Base-by-base conservation (phyloP, 2,329 filamentous ascomycete species). In the Ceratocystis harringtonii region DNA sequence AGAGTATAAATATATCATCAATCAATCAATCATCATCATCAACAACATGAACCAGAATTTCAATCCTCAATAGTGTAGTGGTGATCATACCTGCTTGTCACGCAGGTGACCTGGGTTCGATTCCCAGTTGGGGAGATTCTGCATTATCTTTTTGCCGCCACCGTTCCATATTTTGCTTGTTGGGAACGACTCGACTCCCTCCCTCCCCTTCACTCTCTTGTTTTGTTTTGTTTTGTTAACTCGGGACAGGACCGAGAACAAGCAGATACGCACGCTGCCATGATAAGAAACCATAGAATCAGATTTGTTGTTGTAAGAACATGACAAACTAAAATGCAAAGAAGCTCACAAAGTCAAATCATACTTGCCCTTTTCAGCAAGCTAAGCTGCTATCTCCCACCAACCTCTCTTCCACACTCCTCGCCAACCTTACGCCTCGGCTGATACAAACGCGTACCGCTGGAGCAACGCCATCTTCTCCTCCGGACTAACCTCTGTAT, bases 391-490 rank as follows among this genome's bases (percentile, higher is more conserved):
- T 22, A 52, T 12, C 22, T 52, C 19, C 48, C 48, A 61, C 28
- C 28, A 41, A 61, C 60, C n/a, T 2, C 55, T 7, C 5, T 17
- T 25, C 55, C 12, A 0, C 36, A 15, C 36, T 15, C 5, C 60
- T 3, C 36, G n/a, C 19, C 52, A 28, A 28, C 45, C 25, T 30
- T 67, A 67, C 17, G 66, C 66, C 22, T 64, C 70, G 36, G 63
- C 68, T 50, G 81, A 81, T 72, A 78, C 78, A 74, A 83, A 66
- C 71, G 86, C 84, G 78, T 95, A 96, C 75, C 84, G 86, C 68
- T 88, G 80, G 77, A 94, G 78, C 72, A 78, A 77, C 32, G 90
- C 87, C 89, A 95, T 91, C 76, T 86, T 90, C 80, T 96, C 92
- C 77, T 96, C 92, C 1, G 90, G 89, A 71, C 89, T 94, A 71